Conservation (phyloP, 306 rosid species). For the Benincasa hispida region DNA sequence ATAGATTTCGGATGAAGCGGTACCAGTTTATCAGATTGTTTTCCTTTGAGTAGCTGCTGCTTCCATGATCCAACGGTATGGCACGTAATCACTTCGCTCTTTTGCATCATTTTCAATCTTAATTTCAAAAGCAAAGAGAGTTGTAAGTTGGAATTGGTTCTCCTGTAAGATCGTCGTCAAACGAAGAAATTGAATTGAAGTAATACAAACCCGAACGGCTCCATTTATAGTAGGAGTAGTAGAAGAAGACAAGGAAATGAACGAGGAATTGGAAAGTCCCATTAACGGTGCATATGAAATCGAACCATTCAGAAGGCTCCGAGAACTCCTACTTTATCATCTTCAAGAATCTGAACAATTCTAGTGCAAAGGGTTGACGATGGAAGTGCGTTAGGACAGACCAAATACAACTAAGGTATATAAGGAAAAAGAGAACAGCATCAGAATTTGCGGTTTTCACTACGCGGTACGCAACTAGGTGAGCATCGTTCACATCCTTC, state of each 20-base stretch:
- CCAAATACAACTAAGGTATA: not conserved
- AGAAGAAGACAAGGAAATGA: not conserved
- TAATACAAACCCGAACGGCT: not conserved
- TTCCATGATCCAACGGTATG: constrained; percentile 31
- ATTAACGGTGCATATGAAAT: not conserved
- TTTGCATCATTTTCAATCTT: constrained; percentile 13
- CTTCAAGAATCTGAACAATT: not conserved
- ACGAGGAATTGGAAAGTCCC: not conserved
- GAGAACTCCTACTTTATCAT: not conserved
- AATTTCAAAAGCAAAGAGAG: not conserved
- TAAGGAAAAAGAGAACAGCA: not conserved
- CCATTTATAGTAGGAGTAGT: not conserved
- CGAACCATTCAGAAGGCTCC: not conserved
- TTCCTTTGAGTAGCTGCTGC: constrained; percentile 25
- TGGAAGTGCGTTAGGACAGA: not conserved
- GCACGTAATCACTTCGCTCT: constrained; percentile 29
- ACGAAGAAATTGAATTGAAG: not conserved
- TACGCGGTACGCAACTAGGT: not conserved
- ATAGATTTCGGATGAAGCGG: not conserved
- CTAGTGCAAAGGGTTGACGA: not conserved
- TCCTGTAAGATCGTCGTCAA: not conserved
- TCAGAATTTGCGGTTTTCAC: not conserved
- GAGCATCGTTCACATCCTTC: not conserved
- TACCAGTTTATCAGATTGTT: constrained; percentile 31
- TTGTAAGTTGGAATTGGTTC: not conserved